Conservation (phyloP, 2,329 filamentous ascomycete genomes). For the Colletotrichum zoysiae region DNA sequence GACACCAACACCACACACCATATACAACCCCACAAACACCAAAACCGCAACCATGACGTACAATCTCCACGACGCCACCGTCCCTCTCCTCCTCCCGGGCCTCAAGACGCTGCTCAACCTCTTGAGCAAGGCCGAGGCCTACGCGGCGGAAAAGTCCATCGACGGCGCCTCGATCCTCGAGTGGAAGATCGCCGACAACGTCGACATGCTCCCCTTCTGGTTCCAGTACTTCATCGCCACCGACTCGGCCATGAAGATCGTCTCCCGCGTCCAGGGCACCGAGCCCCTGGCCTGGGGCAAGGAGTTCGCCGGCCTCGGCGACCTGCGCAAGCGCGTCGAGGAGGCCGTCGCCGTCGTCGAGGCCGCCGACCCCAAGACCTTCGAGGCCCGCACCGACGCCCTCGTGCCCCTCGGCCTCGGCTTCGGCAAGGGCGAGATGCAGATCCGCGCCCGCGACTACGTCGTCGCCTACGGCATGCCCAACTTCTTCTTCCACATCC, state of each 20-base stretch:
- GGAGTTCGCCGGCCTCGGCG: constrained; percentile 51
- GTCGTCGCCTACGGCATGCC: constrained; percentile 61
- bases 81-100: constrained; percentile 34
- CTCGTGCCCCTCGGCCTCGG: constrained; percentile 44
- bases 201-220: constrained; percentile 60
- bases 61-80: constrained; percentile 34
- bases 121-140: constrained; percentile 34
- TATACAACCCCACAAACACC: not conserved
- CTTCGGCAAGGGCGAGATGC: constrained; percentile 45
- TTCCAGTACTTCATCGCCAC: constrained; percentile 55
- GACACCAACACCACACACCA: not conserved
- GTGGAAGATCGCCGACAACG: constrained; percentile 52
- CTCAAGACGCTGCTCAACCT: constrained; percentile 37
- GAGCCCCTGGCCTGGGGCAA: constrained; percentile 46
- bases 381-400: constrained; percentile 46
- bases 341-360: constrained; percentile 49
- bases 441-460: constrained; percentile 54
- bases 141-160: constrained; percentile 32
- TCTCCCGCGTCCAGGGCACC: constrained; percentile 50
- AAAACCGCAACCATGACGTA: constrained; percentile 29
- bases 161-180: constrained; percentile 25
- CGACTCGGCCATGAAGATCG: constrained; percentile 49
- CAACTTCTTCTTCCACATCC: constrained; percentile 72
- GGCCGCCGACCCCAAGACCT: constrained; percentile 43
- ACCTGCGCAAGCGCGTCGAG: constrained; percentile 52